Evolutionary conservation across 352 stramenopile species (phyloP).

Genomic region (Pythium rhizo-oryzae): DNA sequence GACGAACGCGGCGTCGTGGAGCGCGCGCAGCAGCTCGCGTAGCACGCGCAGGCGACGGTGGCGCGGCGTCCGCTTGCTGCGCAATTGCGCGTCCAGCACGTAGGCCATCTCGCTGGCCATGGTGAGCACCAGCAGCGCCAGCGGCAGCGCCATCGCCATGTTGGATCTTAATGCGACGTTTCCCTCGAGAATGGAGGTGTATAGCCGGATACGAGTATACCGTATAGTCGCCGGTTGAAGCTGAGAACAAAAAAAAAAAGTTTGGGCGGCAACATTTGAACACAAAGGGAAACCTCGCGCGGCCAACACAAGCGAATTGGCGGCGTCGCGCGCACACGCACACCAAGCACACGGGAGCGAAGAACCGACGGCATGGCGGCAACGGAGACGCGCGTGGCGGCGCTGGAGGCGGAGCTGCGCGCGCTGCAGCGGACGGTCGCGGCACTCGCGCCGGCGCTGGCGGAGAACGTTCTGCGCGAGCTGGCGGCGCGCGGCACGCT

Average conservation of each 20-base stretch:
- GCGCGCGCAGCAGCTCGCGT: slow-evolving; percentile 88
- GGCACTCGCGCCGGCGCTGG: slow-evolving; percentile 11
- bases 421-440: slow-evolving; percentile 8
- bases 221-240: not conserved
- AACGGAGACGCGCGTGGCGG: slow-evolving; percentile 20
- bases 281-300: not conserved
- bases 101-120: slow-evolving; percentile 94
- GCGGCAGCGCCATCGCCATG: slow-evolving; percentile 69
- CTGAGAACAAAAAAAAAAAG: slow-evolving; percentile 5
- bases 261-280: slow-evolving; percentile 10
- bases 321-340: not conserved
- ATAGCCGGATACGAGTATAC: slow-evolving; percentile 17
- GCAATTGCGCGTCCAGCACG: slow-evolving; percentile 89
- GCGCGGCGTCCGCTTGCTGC: slow-evolving; percentile 82
- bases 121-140: slow-evolving; percentile 92
- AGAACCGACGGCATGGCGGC: slow-evolving; percentile 1
- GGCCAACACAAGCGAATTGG: slow-evolving; percentile 8
- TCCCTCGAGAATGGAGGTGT: not conserved
- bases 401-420: slow-evolving; percentile 25
- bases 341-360: not conserved
- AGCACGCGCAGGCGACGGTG: slow-evolving; percentile 89
- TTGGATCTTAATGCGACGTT: slow-evolving; percentile 5
- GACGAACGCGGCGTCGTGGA: slow-evolving; percentile 91
- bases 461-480: slow-evolving; percentile 15
- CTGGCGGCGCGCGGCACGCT: slow-evolving; percentile 14